These are phyloP conservation scores for Fraxinus baroniana DNA, from an alignment of 305 asterid genomes.

Conservation along the genomic window DNA sequence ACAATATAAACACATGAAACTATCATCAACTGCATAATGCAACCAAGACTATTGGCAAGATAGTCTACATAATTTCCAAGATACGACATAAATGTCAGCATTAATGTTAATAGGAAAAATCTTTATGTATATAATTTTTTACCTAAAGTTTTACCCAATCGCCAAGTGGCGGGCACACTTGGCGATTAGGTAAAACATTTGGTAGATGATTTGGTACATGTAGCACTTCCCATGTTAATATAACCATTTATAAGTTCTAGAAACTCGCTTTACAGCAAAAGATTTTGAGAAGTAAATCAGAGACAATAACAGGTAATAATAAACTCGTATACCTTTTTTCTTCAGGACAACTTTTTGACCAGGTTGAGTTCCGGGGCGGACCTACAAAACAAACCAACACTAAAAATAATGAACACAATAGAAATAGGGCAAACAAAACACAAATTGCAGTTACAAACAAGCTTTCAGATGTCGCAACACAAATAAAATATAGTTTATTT, in stretches of 20 bases:
- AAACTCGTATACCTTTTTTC: conserved; percentile 64
- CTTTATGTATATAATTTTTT: too few species aligned
- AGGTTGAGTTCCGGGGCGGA: conserved; percentile 94
- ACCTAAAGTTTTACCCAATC: too few species aligned
- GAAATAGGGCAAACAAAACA: background rate
- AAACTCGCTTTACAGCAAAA: background rate
- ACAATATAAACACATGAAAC: background rate
- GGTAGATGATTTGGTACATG: too few species aligned
- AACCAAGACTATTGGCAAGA: background rate
- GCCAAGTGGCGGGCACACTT: too few species aligned
- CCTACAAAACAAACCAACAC: conserved; percentile 45
- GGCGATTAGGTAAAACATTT: too few species aligned
- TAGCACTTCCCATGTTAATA: background rate
- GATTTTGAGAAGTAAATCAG: background rate
- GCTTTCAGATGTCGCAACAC: background rate
- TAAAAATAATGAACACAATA: background rate
- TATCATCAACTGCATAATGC: background rate
- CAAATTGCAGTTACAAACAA: background rate
- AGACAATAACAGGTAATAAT: background rate
- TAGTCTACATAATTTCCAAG: background rate
- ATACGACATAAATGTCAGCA: background rate
- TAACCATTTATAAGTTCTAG: background rate
- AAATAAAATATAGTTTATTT: background rate
- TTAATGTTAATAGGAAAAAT: too few species aligned
- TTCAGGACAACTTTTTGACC: conserved; percentile 89